A percentile compares a stretch with the other conserved stretches of the same genome.
phyloP scores from a whole-genome alignment of 306 rosid genomes.

The Castanospermum australe region DNA sequence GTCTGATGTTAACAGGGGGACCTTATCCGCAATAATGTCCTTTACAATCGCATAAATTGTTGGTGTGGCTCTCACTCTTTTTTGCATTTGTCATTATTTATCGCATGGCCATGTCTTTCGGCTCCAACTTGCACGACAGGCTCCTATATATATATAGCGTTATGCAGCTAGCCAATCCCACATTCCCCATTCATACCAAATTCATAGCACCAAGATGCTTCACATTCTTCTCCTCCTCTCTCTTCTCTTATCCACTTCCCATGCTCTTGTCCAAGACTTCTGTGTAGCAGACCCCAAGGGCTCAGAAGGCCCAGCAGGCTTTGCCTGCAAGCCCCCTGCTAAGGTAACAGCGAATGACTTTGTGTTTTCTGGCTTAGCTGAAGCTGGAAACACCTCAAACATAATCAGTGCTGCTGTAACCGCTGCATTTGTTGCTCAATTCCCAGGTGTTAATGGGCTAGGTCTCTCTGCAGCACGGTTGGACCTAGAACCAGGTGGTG shows the following conservation, averaged over 20 bases:
- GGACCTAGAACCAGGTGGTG: conserved; percentile 68
- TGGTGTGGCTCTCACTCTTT: conserved; percentile 18
- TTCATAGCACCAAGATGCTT: conserved; percentile 42
- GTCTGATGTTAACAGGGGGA: neutral
- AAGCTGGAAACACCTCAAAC: conserved; percentile 55
- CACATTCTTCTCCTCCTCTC: conserved; percentile 44
- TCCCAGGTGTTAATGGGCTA: conserved; percentile 72
- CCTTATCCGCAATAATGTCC: conserved; percentile 15
- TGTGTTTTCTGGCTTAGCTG: conserved; percentile 42
- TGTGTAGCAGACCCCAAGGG: conserved; percentile 73
- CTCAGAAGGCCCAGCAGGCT: conserved; percentile 66
- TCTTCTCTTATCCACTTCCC: conserved; percentile 49
- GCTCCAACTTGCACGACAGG: conserved; percentile 39
- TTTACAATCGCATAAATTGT: neutral
- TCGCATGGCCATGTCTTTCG: conserved; percentile 9
- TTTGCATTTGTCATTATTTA: conserved; percentile 29
- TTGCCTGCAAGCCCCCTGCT: conserved; percentile 39
- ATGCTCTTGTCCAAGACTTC: conserved; percentile 58
- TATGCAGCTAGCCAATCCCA: neutral
- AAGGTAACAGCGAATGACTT: conserved; percentile 63
- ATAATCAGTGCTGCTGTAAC: conserved; percentile 73
- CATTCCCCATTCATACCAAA: neutral
- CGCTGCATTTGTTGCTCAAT: conserved; percentile 77
- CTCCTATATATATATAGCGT: conserved; percentile 25
- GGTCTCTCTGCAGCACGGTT: conserved; percentile 64